Base-by-base conservation (phyloP, 2,329 filamentous ascomycete genomes). In the Fusarium sp. region DNA sequence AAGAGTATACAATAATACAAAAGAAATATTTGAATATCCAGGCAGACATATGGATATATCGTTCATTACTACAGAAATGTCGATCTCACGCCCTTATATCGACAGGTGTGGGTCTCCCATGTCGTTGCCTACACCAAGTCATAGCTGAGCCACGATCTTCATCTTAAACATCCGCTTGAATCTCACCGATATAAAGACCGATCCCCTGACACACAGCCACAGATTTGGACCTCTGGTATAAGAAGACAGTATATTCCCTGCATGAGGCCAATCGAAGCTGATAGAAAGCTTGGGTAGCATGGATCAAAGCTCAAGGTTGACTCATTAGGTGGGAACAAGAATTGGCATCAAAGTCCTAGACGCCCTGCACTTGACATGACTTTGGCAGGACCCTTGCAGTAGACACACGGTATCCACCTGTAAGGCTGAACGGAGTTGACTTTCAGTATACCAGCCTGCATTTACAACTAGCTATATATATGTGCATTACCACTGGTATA, bases 331-430 rank as follows among this genome's bases (percentile, higher is more conserved):
- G 49, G 29, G 42, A 32, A 61, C 32, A 25, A 25, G 14, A 25
- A 22, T 48, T 41, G 25, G 20, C 7, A 47, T 41, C 24, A n/a
- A 60, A n/a, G 27, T n/a, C 20, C 16, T 49, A 22, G 51, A 40
- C 72, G 72, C 72, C 72, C 69, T 74, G 68, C 52, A 47, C 29
- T 49, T 57, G 72, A 74, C 72, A 74, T 57, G 5, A n/a, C 8
- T 25, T 46, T 30, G 41, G 57, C 41, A 49, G 46, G 37, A 8
- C 32, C 40, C 48, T 29, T 29, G 32, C 32, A 40, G 13, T 30
- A 58, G 34, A 66, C 29, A 29, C 25, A n/a, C 7, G 11, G 44
- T 61, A 68, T 61, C 64, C 69, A 69, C 71, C 25, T 40, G 58
- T 65, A 71, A 58, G 73, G 73, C 71, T 74, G 41, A 47, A 20